Base-by-base conservation (phyloP, 176 grass and related monocot genomes). In the Oryza coarctata region DNA sequence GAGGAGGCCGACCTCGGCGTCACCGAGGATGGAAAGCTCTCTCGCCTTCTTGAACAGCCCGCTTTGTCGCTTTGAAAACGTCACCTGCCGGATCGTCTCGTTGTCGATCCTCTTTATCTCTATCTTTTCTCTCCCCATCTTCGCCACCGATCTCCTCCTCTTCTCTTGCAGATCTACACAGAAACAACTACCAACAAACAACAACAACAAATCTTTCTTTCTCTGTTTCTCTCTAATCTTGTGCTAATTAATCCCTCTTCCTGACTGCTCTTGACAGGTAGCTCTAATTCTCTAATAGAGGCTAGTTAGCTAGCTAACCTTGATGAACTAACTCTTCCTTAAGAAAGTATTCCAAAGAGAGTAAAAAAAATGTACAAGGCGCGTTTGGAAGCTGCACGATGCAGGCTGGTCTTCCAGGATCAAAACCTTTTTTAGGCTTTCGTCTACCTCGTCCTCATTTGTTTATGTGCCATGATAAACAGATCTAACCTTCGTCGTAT, bases 51-150 rank as follows among this genome's bases (percentile, higher is more conserved):
- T 94, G 63, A 92, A 75, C 73, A 94, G 71, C 44, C 92, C 89
- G 32, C 76, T 77, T 73, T 86, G 78, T 44, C 89, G 77, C 80
- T 94, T 94, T 5, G 89, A 94, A 81, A 94, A 94, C 12, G 89
- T 94, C 36, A 94, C 86, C 77, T 94, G 92, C 41, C 92, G 50
- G 82, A 73, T 94, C 6, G 92, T 91, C 28, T 84, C 25, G 86
- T 94, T 89, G n/a, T 91, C 92, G 62, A 94, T 94, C 86, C 92
- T 94, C 70, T 83, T 74, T 32, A 94, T 91, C 26, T 55, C 84
- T 72, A 87, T 91, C 86, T 94, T 94, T 38, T 89, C 87, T 57
- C 92, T 94, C 44, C 89, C 86, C 92, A 94, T 94, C 83, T 83
- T 8, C 39, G 7, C 4, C 9, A 4, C 13, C 17, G 47, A 50